A percentile compares a stretch with the other conserved stretches of the same genome.
phyloP scores from a whole-genome alignment of 2,329 filamentous ascomycete species.

The Trichoderma brevicompactum region DNA sequence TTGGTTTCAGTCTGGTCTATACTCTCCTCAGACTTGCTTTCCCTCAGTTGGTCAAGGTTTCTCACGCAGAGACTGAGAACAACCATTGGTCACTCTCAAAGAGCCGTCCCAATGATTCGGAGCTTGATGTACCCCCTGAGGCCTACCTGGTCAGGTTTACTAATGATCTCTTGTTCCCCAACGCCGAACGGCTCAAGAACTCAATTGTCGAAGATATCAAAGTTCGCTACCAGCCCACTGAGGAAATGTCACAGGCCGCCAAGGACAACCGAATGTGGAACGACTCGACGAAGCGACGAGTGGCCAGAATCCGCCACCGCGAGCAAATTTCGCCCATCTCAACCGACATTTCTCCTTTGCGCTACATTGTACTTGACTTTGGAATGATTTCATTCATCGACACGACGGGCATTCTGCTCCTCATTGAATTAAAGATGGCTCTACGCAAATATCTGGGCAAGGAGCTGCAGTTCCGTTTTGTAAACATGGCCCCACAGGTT shows the following conservation, averaged over 20 bases:
- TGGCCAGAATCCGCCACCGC: constrained; percentile 50
- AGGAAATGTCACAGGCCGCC: constrained; percentile 47
- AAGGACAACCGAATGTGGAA: constrained; percentile 57
- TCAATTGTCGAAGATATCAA: constrained; percentile 56
- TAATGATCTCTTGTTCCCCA: constrained; percentile 64
- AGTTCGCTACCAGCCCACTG: constrained; percentile 44
- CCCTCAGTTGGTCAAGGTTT: constrained; percentile 44
- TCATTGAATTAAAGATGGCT: constrained; percentile 54
- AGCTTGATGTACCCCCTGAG: constrained; percentile 49
- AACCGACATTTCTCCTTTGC: constrained; percentile 47
- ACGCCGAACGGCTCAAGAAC: constrained; percentile 58
- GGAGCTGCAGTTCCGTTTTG: constrained; percentile 52
- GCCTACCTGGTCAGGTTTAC: constrained; percentile 61
- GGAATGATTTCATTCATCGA: constrained; percentile 57
- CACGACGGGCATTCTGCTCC: constrained; percentile 54
- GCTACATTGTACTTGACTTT: constrained; percentile 58
- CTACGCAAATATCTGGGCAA: constrained; percentile 54
- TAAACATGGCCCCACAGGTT: constrained; percentile 51
- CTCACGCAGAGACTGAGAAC: constrained; percentile 39
- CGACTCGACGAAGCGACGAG: constrained; percentile 53
- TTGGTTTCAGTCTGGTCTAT: constrained; percentile 67
- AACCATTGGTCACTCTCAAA: constrained; percentile 37
- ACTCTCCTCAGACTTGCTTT: constrained; percentile 64
- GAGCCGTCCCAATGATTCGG: constrained; percentile 30
- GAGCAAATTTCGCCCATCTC: constrained; percentile 42